phyloP scores from a whole-genome alignment of 2,329 filamentous ascomycete species.

The Neodidymelliopsis sp. region DNA sequence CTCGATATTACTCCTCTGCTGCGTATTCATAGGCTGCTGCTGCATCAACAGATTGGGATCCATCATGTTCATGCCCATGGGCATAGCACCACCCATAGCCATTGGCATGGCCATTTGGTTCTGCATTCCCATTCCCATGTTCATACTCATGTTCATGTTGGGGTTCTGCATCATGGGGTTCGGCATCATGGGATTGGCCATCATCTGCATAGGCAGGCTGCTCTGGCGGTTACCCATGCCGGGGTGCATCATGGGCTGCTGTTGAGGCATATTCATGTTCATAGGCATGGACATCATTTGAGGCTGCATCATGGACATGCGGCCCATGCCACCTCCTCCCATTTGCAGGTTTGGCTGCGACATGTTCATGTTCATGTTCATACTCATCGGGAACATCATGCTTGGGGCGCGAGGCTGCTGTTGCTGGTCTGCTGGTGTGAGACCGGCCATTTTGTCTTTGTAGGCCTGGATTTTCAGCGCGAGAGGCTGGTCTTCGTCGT shows the following conservation, averaged over 20 bases:
- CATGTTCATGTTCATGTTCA: slow-evolving; percentile 22
- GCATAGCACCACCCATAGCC: not conserved
- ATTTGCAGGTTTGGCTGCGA: slow-evolving; percentile 25
- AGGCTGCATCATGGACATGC: slow-evolving; percentile 13
- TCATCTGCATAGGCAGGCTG: slow-evolving; percentile 21
- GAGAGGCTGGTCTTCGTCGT: slow-evolving; percentile 38
- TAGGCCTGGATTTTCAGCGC: slow-evolving; percentile 49
- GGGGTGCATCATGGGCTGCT: not conserved
- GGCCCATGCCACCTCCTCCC: not conserved
- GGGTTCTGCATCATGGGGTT: too few relatives aligned
- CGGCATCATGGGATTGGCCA: too few relatives aligned
- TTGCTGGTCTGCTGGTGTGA: slow-evolving; percentile 12
- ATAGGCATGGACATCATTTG: not conserved
- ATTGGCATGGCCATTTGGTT: slow-evolving; percentile 33
- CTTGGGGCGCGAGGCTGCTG: slow-evolving; percentile 13
- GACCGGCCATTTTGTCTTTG: slow-evolving; percentile 41
- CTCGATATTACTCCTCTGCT: slow-evolving; percentile 18
- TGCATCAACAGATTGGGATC: not conserved
- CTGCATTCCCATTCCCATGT: slow-evolving; percentile 23
- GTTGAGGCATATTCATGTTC: slow-evolving; percentile 1
- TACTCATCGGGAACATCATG: slow-evolving; percentile 24
- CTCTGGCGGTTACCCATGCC: slow-evolving; percentile 5
- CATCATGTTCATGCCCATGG: not conserved
- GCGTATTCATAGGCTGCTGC: slow-evolving; percentile 4
- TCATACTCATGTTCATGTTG: slow-evolving; percentile 21